A percentile compares a stretch with the other conserved stretches of the same genome.
These are phyloP conservation scores for Coemansia sp. DNA, from an alignment of 192 early-diverging fungal genomes.

Conservation along the genomic window DNA sequence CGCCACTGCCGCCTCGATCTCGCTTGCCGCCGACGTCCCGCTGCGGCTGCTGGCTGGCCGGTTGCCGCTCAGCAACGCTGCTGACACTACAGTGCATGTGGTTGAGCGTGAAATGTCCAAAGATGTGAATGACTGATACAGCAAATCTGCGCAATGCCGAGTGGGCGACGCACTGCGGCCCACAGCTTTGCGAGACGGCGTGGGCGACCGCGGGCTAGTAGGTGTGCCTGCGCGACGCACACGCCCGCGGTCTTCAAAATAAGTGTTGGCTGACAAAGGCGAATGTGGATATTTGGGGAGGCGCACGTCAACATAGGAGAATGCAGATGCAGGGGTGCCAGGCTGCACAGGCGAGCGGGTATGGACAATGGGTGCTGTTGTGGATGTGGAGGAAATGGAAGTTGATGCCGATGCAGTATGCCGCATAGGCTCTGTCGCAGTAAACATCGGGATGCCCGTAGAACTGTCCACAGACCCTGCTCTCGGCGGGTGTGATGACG, in stretches of 20 bases:
- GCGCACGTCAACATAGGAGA: slow-evolving; percentile 30
- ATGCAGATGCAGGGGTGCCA: slow-evolving; percentile 27
- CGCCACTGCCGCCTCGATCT: slow-evolving; percentile 5
- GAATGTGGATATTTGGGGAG: slow-evolving; percentile 19
- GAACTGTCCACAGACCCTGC: neutral
- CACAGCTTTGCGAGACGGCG: neutral
- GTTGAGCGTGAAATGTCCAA: slow-evolving; percentile 33
- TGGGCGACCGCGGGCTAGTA: slow-evolving; percentile 4
- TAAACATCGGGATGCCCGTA: slow-evolving; percentile 1
- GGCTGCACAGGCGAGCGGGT: slow-evolving; percentile 7
- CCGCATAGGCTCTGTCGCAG: slow-evolving; percentile 18
- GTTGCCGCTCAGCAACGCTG: slow-evolving; percentile 17
- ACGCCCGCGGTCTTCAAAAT: slow-evolving; percentile 10
- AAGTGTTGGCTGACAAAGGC: neutral
- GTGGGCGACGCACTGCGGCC: slow-evolving; percentile 11
- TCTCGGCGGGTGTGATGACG: neutral
- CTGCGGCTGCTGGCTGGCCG: slow-evolving; percentile 36
- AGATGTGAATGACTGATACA: slow-evolving; percentile 34
- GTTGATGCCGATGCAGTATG: slow-evolving; percentile 17
- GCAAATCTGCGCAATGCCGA: neutral
- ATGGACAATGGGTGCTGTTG: neutral
- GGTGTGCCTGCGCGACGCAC: slow-evolving; percentile 28
- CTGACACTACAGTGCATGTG: slow-evolving; percentile 46
- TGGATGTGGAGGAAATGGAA: slow-evolving; percentile 17
- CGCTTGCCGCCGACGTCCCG: slow-evolving; percentile 17